These are phyloP conservation scores for Amaranthus tricolor DNA, from an alignment of 179 eudicot species.

Conservation along the genomic window DNA sequence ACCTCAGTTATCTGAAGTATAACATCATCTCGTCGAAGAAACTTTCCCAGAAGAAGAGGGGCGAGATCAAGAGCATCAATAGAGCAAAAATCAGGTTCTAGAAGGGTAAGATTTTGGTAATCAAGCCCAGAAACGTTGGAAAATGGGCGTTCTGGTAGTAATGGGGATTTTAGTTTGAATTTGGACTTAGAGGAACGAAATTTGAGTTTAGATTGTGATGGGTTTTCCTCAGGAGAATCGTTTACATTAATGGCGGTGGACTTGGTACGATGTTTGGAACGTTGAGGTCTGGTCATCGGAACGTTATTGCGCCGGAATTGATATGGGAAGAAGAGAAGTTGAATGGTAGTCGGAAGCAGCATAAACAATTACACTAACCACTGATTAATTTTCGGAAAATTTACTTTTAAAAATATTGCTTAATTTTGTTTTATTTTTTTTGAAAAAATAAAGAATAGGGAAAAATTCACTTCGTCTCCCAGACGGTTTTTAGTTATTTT, in stretches of 20 bases:
- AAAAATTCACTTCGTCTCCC: too few species aligned
- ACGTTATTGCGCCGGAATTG: not conserved
- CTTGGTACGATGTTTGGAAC: slow-evolving; percentile 26
- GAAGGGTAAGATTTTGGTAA: slow-evolving; percentile 28
- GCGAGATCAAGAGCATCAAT: slow-evolving; percentile 93
- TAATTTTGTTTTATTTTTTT: too few species aligned
- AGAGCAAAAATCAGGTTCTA: slow-evolving; percentile 52
- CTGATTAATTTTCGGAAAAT: too few species aligned
- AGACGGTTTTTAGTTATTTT: too few species aligned
- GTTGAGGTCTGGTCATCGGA: slow-evolving; percentile 37
- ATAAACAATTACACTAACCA: not conserved
- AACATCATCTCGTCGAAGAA: slow-evolving; percentile 68
- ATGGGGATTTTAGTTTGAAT: slow-evolving; percentile 29
- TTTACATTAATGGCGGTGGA: slow-evolving; percentile 7
- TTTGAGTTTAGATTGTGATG: slow-evolving; percentile 25
- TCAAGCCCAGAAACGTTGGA: slow-evolving; percentile 21
- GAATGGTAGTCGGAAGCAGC: slow-evolving; percentile 7
- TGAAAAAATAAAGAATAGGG: too few species aligned
- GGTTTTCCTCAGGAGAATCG: slow-evolving; percentile 5
- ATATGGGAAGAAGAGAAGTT: not conserved
- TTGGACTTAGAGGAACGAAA: slow-evolving; percentile 25
- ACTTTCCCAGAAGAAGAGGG: slow-evolving; percentile 85
- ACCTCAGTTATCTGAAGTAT: slow-evolving; percentile 96
- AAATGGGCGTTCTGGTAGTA: slow-evolving; percentile 25
- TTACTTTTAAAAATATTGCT: too few species aligned